Evolutionary conservation across 768 basidiomycete species (phyloP), one percentile per base, ranked within the genome.

Genomic region (Suillus clintonianus): DNA sequence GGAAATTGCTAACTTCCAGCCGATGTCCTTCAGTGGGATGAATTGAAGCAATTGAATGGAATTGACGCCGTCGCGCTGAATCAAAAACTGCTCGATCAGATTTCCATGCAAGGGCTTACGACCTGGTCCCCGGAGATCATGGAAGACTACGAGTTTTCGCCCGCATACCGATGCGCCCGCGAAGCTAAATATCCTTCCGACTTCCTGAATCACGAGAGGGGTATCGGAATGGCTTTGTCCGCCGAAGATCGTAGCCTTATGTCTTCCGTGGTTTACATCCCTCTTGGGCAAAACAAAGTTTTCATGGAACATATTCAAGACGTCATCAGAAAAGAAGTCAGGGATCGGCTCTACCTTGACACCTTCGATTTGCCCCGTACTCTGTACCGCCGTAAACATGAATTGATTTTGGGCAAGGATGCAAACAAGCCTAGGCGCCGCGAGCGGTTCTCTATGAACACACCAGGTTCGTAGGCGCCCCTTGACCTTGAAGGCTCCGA

Each of bases 31-130:
- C 67, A 85, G 82, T 70, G 81, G 71, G 58, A 74, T 54, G 83
- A 84, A 63, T 68, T 85, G 67, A 76, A 77, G 36, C 72, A 74
- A 14, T 65, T 85, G 2, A 68, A 72, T n/a, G 78, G 79, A 9
- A 76, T 83, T 62, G 78, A 80, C 68, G 83, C 78, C 30, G 76
- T 81, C 30, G 79, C 80, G 53, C 73, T 85, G 59, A 74, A 71
- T n/a, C 74, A 78, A 62, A 68, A 69, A 55, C 83, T 83, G 62
- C 72, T 80, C 39, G 78, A 81, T 60, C 48, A 68, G 56, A 72
- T 75, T 17, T 67, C 71, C 53, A 68, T 70, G 71, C 68, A 65
- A 70, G 70, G 63, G 59, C 34, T 79, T 73, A 66, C 68, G 67
- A 76, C 69, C 62, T 77, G 72, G 75, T 61, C 62, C 54, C 54